phyloP scores from a whole-genome alignment of 768 basidiomycete genomes.

The Mycena leptocephala region DNA sequence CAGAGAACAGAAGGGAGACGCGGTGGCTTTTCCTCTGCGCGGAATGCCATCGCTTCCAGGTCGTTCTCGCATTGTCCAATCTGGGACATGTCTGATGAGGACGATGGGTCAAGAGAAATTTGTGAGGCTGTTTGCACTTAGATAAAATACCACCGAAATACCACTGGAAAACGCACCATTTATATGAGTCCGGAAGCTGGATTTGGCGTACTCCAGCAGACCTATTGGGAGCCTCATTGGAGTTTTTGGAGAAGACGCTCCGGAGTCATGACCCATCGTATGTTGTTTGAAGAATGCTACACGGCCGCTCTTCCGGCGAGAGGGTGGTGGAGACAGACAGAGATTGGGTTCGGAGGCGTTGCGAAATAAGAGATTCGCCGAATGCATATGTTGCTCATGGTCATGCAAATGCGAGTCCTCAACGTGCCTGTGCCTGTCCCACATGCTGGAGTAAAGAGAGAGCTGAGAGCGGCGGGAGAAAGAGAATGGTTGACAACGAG shows the following conservation, averaged over 20 bases:
- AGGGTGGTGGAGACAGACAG: constrained; percentile 64
- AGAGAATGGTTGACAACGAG: no score
- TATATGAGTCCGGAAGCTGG: constrained; percentile 51
- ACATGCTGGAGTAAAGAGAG: no score
- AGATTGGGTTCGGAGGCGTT: constrained; percentile 51
- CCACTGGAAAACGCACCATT: constrained; percentile 54
- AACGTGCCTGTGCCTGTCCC: constrained; percentile 27
- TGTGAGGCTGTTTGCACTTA: constrained; percentile 32
- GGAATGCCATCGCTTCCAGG: constrained; percentile 64
- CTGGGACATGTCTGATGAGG: constrained; percentile 47
- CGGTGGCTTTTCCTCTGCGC: constrained; percentile 57
- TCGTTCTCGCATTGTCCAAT: constrained; percentile 49
- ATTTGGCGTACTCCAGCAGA: constrained; percentile 71
- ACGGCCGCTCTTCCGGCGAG: constrained; percentile 64
- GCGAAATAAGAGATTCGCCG: constrained; percentile 75
- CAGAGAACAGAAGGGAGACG: constrained; percentile 57
- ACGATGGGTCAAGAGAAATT: constrained; percentile 38
- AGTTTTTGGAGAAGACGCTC: constrained; percentile 57
- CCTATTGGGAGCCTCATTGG: constrained; percentile 51
- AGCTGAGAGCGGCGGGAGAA: no score
- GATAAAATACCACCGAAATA: constrained; percentile 50
- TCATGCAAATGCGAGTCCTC: constrained; percentile 42
- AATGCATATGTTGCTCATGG: constrained; percentile 75
- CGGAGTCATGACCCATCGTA: constrained; percentile 57
- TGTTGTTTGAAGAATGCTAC: constrained; percentile 70